phyloP scores from a whole-genome alignment of 768 basidiomycete genomes.

The Boletus pseudopeckii region DNA sequence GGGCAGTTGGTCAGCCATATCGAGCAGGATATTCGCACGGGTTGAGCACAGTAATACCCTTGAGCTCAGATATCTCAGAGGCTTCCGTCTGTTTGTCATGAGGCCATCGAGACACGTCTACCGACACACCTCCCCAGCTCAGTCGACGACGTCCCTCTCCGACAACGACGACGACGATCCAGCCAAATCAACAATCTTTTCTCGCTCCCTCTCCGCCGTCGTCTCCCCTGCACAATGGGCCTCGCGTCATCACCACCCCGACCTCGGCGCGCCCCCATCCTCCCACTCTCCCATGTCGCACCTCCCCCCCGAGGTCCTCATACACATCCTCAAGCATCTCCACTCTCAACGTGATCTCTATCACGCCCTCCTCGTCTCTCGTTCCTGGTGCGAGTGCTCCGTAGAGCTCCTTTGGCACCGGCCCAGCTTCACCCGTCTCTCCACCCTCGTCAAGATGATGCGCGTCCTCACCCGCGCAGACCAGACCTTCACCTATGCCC shows the following conservation, averaged over 20 bases:
- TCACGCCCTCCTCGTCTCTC: constrained; percentile 73
- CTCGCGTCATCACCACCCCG: constrained; percentile 33
- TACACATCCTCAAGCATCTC: constrained; percentile 86
- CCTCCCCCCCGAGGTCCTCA: constrained; percentile 88
- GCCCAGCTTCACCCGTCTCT: constrained; percentile 67
- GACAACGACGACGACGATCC: constrained; percentile 70
- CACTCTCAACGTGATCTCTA: constrained; percentile 72
- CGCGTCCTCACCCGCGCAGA: constrained; percentile 58
- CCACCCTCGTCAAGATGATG: constrained; percentile 77
- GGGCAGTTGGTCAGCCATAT: constrained; percentile 41
- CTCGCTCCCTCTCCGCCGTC: constrained; percentile 35
- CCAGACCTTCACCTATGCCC: constrained; percentile 82
- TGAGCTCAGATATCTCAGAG: background rate
- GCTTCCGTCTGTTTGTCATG: constrained; percentile 10
- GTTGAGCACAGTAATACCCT: background rate
- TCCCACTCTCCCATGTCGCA: constrained; percentile 56
- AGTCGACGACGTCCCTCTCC: constrained; percentile 75
- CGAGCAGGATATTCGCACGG: constrained; percentile 20
- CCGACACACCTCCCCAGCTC: constrained; percentile 47
- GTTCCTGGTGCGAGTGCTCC: constrained; percentile 93
- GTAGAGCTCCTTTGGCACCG: constrained; percentile 95
- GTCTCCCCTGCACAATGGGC: constrained; percentile 69
- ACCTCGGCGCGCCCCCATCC: constrained; percentile 24
- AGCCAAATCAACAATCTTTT: constrained; percentile 43
- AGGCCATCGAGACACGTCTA: constrained; percentile 36